These are phyloP conservation scores for Adansonia rubrostipa DNA, from an alignment of 441 rosid genomes.

Conservation along the genomic window DNA sequence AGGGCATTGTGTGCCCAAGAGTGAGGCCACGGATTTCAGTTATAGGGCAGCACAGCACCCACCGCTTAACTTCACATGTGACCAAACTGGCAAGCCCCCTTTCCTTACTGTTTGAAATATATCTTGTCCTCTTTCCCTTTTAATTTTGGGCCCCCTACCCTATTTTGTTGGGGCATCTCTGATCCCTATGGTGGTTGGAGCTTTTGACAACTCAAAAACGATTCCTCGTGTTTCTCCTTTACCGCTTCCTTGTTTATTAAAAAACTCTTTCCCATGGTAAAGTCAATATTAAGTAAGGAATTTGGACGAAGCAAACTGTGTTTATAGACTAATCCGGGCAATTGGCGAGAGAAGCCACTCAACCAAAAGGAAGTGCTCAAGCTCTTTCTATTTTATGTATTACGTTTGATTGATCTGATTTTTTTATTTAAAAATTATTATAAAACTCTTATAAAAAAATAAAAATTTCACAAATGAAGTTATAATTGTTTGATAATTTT, in stretches of 20 bases:
- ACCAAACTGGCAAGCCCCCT: not conserved
- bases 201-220: conserved; percentile 27
- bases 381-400: not conserved
- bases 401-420: no score
- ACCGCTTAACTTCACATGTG: not conserved
- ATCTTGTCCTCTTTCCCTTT: conserved; percentile 18
- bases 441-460: no score
- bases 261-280: not conserved
- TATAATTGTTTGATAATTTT: no score
- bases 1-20: not conserved
- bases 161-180: not conserved
- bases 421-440: no score
- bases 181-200: not conserved
- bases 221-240: conserved; percentile 15
- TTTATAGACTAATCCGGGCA: not conserved
- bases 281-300: not conserved
- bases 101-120: not conserved
- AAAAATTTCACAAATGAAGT: no score
- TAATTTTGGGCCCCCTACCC: not conserved
- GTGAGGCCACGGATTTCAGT: conserved; percentile 26
- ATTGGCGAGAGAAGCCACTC: not conserved
- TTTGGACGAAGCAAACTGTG: not conserved
- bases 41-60: not conserved
- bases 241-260: not conserved
- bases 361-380: not conserved